A percentile compares a stretch with the other conserved stretches of the same genome.
Evolutionary conservation across 2,329 filamentous ascomycete genomes (phyloP).

Genomic region (Colletotrichum tropicale): DNA sequence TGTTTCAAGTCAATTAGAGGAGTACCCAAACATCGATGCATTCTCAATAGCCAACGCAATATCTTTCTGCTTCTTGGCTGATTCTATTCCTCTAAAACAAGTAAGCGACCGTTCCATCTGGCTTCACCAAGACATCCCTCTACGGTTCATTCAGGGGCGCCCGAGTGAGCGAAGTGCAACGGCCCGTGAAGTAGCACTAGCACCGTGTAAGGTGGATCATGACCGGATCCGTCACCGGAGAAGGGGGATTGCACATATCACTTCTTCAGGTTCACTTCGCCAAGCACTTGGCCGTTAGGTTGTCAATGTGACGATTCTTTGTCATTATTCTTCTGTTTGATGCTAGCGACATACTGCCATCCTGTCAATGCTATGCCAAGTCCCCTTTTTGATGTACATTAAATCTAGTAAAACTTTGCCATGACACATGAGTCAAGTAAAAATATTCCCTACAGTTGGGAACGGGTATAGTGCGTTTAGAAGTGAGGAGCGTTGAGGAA

Average conservation of each 20-base stretch:
- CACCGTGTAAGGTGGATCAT: background rate
- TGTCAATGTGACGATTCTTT: background rate
- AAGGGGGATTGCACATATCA: background rate
- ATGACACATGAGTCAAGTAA: background rate
- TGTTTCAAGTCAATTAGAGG: background rate
- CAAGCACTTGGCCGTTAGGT: background rate
- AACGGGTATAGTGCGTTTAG: background rate
- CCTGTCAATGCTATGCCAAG: background rate
- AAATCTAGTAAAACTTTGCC: background rate
- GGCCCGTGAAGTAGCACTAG: background rate
- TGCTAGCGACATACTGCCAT: background rate
- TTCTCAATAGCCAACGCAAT: background rate
- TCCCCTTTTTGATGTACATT: conserved; percentile 6
- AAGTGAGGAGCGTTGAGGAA: conserved; percentile 40
- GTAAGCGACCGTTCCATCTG: background rate
- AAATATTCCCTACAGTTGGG: background rate
- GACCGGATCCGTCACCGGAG: background rate
- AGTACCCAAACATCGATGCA: background rate
- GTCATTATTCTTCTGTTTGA: background rate
- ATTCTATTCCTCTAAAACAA: background rate
- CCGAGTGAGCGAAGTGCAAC: background rate
- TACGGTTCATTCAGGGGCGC: background rate
- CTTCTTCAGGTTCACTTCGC: background rate
- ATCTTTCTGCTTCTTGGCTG: background rate
- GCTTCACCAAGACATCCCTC: background rate